Base-by-base conservation (phyloP, 352 stramenopile genomes). In the Pythium sukuiense region DNA sequence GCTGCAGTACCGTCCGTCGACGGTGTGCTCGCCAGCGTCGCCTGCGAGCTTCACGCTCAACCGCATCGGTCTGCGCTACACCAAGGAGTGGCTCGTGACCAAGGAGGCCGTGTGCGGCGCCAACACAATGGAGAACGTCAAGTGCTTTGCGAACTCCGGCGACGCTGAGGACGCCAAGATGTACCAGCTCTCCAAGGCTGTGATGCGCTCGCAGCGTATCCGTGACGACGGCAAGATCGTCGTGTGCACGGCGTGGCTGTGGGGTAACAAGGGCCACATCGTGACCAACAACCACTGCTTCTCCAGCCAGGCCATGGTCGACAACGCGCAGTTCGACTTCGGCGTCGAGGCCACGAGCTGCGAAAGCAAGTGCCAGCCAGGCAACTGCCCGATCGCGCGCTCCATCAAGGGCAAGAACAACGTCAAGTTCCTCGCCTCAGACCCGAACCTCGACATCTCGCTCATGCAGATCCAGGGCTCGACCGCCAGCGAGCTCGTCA, bases 271-370 rank as follows among this genome's bases (percentile, higher is more conserved):
- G 61, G 79, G 81, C 46, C 81, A 90, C 60, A 63, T 90, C 26
- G 75, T 90, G 53, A 88, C 81, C 55, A 90, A 90, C 74, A 82
- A 86, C 58, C 80, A 87, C 69, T 83, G 76, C 54, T 83, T 90
- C 55, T 73, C 64, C 20, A 73, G 33, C 61, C 66, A 73, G 43
- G 52, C 35, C 1, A 83, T 83, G 76, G 76, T 83, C 35, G 73
- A 79, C 53, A 73, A 73, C 6, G 61, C 75, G 26, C 57, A 67
- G 59, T 68, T 72, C 49, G 72, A 71, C 63, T 71, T 71, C 33
- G 54, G 63, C 53, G 69, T 80, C 59, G 75, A 76, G 61, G 55
- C 66, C n/a, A 39, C 57, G 18, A 70, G 59, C 65, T 71, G 68
- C 27, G 62, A 72, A n/a, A 79, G 70, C 54, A 71, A 74, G 46